Evolutionary conservation across 208 protist genomes (phyloP), one percentile per base, ranked within the genome.

Genomic region (Crithidia fasciculata): DNA sequence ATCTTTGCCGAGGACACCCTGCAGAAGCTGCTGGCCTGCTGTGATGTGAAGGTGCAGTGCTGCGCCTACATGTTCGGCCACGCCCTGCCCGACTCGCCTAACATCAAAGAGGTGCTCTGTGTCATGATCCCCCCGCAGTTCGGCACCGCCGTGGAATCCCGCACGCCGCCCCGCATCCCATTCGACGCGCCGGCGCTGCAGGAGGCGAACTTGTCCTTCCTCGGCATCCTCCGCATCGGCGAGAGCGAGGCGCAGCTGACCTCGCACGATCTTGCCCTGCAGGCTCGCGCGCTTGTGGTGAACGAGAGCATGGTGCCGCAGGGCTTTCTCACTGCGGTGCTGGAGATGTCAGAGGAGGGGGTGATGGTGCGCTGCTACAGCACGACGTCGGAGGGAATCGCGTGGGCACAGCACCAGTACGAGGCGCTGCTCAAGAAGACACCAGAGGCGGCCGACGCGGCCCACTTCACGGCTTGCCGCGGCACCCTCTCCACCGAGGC

Each of bases 21-120:
- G 10, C 90, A 94, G 69, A 85, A 93, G 55, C 69, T 95, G 66
- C 83, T 95, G 59, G 82, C 81, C 8, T 88, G 79, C 72, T 95
- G 85, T 77, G 90, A 97, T 71, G 91, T 95, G 28, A 86, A 92
- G 66, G 86, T 92, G 49, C 89, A 94, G 79, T 92, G 82, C 74
- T 89, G 82, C 56, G 89, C 88, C 15, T 95, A 95, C 75, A 77
- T 95, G 52, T 95, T 97, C 74, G 93, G 93, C 47, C 90, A 97
- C 58, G 83, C 86, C 4, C 84, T 97, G 47, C 86, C 93, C 7
- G 86, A 91, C 57, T 77, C 89, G 19, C 93, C 93, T 5, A 90
- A 94, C 73, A 85, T 97, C 41, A 95, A 95, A 64, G 87, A 97
- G 74, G 90, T 97, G 19, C 74, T 95, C 28, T 95, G 90, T 56